Conservation (phyloP, 768 basidiomycete species). For the Kondoa subrosea region DNA sequence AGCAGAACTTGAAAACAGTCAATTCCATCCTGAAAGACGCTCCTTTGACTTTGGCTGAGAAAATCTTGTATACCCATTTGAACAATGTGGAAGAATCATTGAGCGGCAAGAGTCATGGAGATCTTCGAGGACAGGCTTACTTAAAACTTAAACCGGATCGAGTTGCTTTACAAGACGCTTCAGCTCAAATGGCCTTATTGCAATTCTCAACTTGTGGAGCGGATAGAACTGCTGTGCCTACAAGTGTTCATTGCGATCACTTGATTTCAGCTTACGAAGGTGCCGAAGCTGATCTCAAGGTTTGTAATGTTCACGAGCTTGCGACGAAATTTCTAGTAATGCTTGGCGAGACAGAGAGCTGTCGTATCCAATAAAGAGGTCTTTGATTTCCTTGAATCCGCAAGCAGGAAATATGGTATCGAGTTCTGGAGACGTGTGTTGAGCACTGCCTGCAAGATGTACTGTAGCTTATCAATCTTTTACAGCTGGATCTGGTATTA, state of each 20-base stretch:
- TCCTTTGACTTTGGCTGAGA: conserved; percentile 87
- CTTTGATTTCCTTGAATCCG: conserved; percentile 67
- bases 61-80: conserved; percentile 89
- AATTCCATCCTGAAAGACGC: conserved; percentile 40
- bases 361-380: conserved; percentile 84
- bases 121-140: conserved; percentile 69
- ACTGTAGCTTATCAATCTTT: conserved; percentile 74
- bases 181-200: conserved; percentile 45
- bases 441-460: conserved; percentile 21
- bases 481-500: conserved; percentile 67
- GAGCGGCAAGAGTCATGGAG: conserved; percentile 39
- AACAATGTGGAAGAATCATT: conserved; percentile 55
- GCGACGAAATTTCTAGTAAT: too few species aligned
- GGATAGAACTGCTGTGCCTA: conserved; percentile 54
- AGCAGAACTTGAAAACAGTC: not conserved
- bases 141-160: conserved; percentile 78
- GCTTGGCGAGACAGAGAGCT: too few species aligned
- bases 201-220: conserved; percentile 98
- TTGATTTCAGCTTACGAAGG: conserved; percentile 87
- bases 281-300: conserved; percentile 68
- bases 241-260: conserved; percentile 86
- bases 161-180: conserved; percentile 47
- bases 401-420: conserved; percentile 11
- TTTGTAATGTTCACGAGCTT: too few species aligned
- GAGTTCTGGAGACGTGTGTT: not conserved